Evolutionary conservation across 495 filamentous ascomycete species (phyloP).

Genomic region (Thozetella sp.): DNA sequence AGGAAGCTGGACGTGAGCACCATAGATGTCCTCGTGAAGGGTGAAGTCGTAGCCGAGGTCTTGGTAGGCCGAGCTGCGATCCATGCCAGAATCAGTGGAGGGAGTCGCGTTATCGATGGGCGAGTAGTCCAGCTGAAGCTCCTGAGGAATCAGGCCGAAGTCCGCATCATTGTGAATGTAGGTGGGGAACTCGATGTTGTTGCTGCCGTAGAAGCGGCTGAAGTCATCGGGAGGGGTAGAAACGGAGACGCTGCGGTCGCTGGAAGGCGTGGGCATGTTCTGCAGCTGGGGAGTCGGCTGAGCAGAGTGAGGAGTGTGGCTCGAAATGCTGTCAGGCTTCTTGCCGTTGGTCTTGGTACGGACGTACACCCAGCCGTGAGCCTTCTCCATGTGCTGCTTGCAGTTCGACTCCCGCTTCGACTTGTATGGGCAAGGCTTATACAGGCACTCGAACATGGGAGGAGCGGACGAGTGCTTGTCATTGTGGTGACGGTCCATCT

Average conservation of each 20-base stretch:
- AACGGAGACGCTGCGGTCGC: slow-evolving; percentile 36
- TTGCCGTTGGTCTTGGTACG: slow-evolving; percentile 86
- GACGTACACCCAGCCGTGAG: slow-evolving; percentile 86
- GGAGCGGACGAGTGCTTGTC: slow-evolving; percentile 89
- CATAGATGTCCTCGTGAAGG: slow-evolving; percentile 59
- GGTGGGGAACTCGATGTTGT: slow-evolving; percentile 38
- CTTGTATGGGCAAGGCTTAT: slow-evolving; percentile 83
- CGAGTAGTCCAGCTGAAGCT: slow-evolving; percentile 50
- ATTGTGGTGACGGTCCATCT: slow-evolving; percentile 91
- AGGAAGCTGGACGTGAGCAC: slow-evolving; percentile 43
- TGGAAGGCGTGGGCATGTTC: slow-evolving; percentile 52
- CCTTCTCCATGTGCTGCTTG: slow-evolving; percentile 99
- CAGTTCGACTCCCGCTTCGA: slow-evolving; percentile 97
- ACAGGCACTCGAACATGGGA: slow-evolving; percentile 78
- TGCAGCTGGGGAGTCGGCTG: slow-evolving; percentile 58
- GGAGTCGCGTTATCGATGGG: slow-evolving; percentile 47
- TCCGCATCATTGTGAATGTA: slow-evolving; percentile 38
- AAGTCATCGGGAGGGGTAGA: slow-evolving; percentile 45
- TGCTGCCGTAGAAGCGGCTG: slow-evolving; percentile 25
- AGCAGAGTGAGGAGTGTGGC: slow-evolving; percentile 24
- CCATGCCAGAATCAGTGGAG: slow-evolving; percentile 43
- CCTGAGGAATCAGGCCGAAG: slow-evolving; percentile 35
- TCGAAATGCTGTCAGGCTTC: slow-evolving; percentile 32
- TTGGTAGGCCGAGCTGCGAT: slow-evolving; percentile 45
- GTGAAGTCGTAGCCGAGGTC: slow-evolving; percentile 44